Percentiles rank a stretch among this genome's conserved stretches.
Evolutionary conservation across 352 stramenopile species (phyloP).

Genomic region (Pythium brachiatum): DNA sequence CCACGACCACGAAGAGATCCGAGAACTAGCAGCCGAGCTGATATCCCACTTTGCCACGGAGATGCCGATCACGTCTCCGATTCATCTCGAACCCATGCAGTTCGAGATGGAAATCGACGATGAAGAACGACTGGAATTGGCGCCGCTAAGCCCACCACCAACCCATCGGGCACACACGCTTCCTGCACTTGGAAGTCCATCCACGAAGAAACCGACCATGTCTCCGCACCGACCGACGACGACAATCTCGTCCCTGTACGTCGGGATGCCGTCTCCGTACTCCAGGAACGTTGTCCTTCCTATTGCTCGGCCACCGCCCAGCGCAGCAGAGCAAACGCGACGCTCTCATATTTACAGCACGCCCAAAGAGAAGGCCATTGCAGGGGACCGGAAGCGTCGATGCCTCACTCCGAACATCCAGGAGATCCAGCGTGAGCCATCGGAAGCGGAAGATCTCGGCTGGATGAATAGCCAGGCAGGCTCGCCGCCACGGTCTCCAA

Average conservation of each 20-base stretch:
- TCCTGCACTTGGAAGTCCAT: slow-evolving; percentile 31
- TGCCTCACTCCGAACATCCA: slow-evolving; percentile 53
- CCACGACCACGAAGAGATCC: slow-evolving; percentile 43
- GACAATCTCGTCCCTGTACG: slow-evolving; percentile 58
- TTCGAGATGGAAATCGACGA: slow-evolving; percentile 3
- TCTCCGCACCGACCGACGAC: slow-evolving; percentile 49
- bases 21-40: slow-evolving; percentile 39
- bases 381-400: slow-evolving; percentile 41
- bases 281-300: slow-evolving; percentile 39
- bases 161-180: slow-evolving; percentile 27
- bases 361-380: slow-evolving; percentile 51
- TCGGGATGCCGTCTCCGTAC: slow-evolving; percentile 51
- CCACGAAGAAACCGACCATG: slow-evolving; percentile 15
- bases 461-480: slow-evolving; percentile 15
- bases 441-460: slow-evolving; percentile 10
- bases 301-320: slow-evolving; percentile 42
- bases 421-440: slow-evolving; percentile 21
- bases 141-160: background rate
- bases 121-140: background rate
- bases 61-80: slow-evolving; percentile 57
- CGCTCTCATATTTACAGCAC: slow-evolving; percentile 62
- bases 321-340: slow-evolving; percentile 39
- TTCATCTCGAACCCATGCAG: slow-evolving; percentile 34
- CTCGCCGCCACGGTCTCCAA: slow-evolving; percentile 37
- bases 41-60: slow-evolving; percentile 40